Evolutionary conservation across 2,329 filamentous ascomycete species (phyloP).

Genomic region (Diaporthe capsici): DNA sequence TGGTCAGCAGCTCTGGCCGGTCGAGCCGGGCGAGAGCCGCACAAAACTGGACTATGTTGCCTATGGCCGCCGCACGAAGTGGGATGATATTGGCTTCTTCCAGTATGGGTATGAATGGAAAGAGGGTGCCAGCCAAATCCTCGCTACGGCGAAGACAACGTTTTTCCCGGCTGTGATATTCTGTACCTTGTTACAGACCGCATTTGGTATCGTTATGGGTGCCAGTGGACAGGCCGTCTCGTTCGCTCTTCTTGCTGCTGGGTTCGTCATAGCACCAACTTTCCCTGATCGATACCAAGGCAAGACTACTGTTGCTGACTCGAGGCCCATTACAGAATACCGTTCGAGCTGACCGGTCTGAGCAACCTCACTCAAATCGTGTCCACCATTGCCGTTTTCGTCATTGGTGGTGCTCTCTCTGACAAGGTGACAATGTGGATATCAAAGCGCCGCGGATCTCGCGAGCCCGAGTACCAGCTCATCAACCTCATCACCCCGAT

Average conservation of each 20-base stretch:
- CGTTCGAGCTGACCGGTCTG: conserved; percentile 6
- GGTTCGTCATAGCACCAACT: conserved; percentile 32
- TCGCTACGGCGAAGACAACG: conserved; percentile 49
- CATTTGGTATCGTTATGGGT: conserved; percentile 48
- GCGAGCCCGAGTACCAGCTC: conserved; percentile 24
- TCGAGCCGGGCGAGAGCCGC: conserved; percentile 46
- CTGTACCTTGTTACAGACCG: conserved; percentile 49
- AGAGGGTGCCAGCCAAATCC: conserved; percentile 44
- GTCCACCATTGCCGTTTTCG: conserved; percentile 11
- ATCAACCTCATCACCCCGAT: conserved; percentile 10
- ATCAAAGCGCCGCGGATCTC: conserved; percentile 31
- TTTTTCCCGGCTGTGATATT: conserved; percentile 52
- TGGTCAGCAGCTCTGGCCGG: conserved; percentile 20
- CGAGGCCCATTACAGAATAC: background rate
- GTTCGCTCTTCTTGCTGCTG: conserved; percentile 46
- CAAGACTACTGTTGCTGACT: background rate
- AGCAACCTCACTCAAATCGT: conserved; percentile 26
- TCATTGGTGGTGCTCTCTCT: conserved; percentile 10
- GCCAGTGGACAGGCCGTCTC: conserved; percentile 46
- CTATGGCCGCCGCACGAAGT: conserved; percentile 47
- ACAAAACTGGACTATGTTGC: conserved; percentile 47
- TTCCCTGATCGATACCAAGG: background rate
- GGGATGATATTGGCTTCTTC: conserved; percentile 51
- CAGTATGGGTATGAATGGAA: conserved; percentile 48
- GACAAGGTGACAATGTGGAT: conserved; percentile 32